A percentile compares a stretch with the other conserved stretches of the same genome.
These are phyloP conservation scores for Phialemoniopsis sp. DNA, from an alignment of 2,329 filamentous ascomycete species.

Conservation along the genomic window DNA sequence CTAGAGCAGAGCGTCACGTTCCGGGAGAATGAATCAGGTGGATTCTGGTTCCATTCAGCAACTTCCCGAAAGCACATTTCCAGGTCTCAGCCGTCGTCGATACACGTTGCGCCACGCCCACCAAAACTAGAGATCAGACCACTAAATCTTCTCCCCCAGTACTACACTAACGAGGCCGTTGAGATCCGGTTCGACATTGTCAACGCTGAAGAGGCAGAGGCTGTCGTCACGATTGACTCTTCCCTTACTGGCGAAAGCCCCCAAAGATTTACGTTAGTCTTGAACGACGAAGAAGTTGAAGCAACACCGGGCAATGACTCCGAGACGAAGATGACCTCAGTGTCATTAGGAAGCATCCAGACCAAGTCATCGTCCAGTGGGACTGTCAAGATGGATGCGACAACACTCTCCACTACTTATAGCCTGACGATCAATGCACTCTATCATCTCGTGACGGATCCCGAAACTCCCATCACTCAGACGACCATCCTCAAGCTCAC, in stretches of 20 bases:
- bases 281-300: slow-evolving; percentile 18
- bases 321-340: slow-evolving; percentile 35
- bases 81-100: slow-evolving; percentile 45
- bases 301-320: slow-evolving; percentile 13
- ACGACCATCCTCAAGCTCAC: slow-evolving; percentile 63
- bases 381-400: slow-evolving; percentile 45
- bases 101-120: slow-evolving; percentile 80
- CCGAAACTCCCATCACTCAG: slow-evolving; percentile 77
- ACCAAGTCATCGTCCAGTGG: slow-evolving; percentile 37
- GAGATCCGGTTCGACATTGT: slow-evolving; percentile 63
- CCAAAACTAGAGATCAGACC: slow-evolving; percentile 82
- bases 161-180: slow-evolving; percentile 81
- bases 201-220: slow-evolving; percentile 81
- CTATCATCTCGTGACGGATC: slow-evolving; percentile 77
- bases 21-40: slow-evolving; percentile 29
- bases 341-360: slow-evolving; percentile 42
- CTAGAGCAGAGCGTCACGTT: slow-evolving; percentile 62
- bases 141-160: slow-evolving; percentile 60
- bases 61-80: slow-evolving; percentile 40
- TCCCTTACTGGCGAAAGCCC: slow-evolving; percentile 57
- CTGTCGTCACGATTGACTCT: slow-evolving; percentile 66
- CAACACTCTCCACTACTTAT: slow-evolving; percentile 48
- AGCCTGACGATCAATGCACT: slow-evolving; percentile 68
- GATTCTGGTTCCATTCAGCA: slow-evolving; percentile 45
- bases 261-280: slow-evolving; percentile 39